phyloP scores from a whole-genome alignment of 768 basidiomycete genomes.

The Russula olivacea region DNA sequence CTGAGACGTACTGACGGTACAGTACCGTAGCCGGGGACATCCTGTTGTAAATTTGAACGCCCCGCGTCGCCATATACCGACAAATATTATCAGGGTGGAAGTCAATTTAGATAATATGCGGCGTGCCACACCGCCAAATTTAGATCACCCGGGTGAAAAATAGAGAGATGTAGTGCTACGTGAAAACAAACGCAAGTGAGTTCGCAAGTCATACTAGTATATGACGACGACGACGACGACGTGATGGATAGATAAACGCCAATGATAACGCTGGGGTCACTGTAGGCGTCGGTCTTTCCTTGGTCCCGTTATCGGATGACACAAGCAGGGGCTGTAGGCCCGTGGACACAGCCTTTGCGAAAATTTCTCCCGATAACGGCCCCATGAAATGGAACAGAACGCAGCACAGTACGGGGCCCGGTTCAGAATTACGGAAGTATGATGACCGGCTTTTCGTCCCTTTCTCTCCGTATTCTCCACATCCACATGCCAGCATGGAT shows the following conservation, averaged over 20 bases:
- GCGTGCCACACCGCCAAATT: neutral
- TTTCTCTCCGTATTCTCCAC: neutral
- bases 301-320: neutral
- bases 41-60: neutral
- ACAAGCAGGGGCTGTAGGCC: neutral
- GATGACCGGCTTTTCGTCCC: neutral
- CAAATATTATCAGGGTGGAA: neutral
- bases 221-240: neutral
- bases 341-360: neutral
- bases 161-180: neutral
- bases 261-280: neutral
- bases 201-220: neutral
- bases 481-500: neutral
- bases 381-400: neutral
- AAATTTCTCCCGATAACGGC: neutral
- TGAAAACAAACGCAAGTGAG: neutral
- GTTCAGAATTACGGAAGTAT: neutral
- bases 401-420: neutral
- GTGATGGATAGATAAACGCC: neutral
- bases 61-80: neutral
- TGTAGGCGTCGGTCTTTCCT: neutral
- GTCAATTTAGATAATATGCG: neutral
- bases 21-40: too few relatives aligned
- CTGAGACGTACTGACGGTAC: too few relatives aligned
- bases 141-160: neutral